Evolutionary conservation across 2,329 filamentous ascomycete genomes (phyloP).

Genomic region (Didymella keratinophila): DNA sequence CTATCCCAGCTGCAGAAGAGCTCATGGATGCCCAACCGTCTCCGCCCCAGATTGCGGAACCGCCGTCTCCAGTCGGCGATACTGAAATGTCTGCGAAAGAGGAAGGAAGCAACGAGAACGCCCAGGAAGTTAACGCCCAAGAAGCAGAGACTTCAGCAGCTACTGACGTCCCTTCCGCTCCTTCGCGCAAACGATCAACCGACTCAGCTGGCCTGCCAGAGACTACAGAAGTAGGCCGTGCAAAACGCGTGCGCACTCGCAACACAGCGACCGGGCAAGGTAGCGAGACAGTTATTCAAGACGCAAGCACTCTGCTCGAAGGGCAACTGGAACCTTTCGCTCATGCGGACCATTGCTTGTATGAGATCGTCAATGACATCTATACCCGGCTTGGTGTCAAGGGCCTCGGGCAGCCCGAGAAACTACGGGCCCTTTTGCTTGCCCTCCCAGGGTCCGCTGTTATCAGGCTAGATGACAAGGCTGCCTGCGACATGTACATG

Average conservation of each 20-base stretch:
- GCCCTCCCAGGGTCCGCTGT: conserved; percentile 22
- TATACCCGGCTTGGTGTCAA: conserved; percentile 62
- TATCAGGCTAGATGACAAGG: conserved; percentile 37
- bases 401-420: conserved; percentile 54
- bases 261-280: conserved; percentile 62
- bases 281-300: conserved; percentile 58
- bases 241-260: conserved; percentile 67
- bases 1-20: conserved; percentile 13
- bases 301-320: conserved; percentile 62
- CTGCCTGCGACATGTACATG: conserved; percentile 54
- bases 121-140: conserved; percentile 31
- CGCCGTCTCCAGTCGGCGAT: conserved; percentile 1
- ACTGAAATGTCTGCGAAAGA: not conserved
- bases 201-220: conserved; percentile 67
- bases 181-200: conserved; percentile 66
- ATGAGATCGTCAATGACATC: conserved; percentile 61
- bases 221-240: conserved; percentile 63
- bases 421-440: conserved; percentile 41
- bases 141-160: conserved; percentile 24
- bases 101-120: not conserved
- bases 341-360: conserved; percentile 66
- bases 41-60: conserved; percentile 14
- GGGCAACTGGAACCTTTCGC: conserved; percentile 62
- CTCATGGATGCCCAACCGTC: not conserved
- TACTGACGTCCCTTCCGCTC: conserved; percentile 48